phyloP scores from a whole-genome alignment of 371 early-diverging fungal genomes.

The Apophysomyces ossiformis region DNA sequence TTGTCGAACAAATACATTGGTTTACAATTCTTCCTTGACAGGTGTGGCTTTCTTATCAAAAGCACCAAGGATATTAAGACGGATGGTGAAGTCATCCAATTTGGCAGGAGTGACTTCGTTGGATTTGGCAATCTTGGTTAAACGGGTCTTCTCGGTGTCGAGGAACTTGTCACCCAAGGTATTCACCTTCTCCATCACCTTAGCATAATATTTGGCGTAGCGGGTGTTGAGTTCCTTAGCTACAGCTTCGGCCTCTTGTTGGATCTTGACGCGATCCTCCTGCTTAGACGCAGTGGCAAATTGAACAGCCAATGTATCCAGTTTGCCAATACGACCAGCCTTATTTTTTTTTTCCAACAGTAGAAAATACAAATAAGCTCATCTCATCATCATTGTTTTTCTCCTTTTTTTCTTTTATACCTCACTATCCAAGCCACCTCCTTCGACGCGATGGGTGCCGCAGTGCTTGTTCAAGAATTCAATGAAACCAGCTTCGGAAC shows the following conservation, averaged over 20 bases:
- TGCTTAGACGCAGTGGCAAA: constrained; percentile 52
- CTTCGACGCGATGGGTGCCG: constrained; percentile 79
- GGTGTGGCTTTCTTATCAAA: constrained; percentile 54
- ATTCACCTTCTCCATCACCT: constrained; percentile 75
- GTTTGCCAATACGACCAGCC: constrained; percentile 75
- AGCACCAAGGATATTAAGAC: constrained; percentile 73
- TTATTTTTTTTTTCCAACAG: constrained; percentile 6
- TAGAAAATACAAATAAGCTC: not conserved
- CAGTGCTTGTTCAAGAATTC: constrained; percentile 89
- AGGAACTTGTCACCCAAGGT: constrained; percentile 62
- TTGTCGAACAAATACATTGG: not conserved
- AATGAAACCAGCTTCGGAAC: constrained; percentile 83
- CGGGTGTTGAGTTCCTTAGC: constrained; percentile 34
- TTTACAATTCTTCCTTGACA: constrained; percentile 56
- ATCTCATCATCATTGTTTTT: too few relatives aligned
- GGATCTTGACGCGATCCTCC: constrained; percentile 42
- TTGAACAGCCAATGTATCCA: constrained; percentile 70
- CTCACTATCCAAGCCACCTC: constrained; percentile 70
- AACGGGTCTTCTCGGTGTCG: constrained; percentile 68
- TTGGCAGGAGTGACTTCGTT: constrained; percentile 66
- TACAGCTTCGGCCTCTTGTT: constrained; percentile 41
- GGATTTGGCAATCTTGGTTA: constrained; percentile 67
- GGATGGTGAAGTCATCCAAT: constrained; percentile 76
- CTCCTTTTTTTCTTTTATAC: constrained; percentile 19
- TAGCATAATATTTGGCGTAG: constrained; percentile 74